Evolutionary conservation across 2,329 filamentous ascomycete species (phyloP), one percentile per base, ranked within the genome.

Genomic region (Neoascochyta sp.): DNA sequence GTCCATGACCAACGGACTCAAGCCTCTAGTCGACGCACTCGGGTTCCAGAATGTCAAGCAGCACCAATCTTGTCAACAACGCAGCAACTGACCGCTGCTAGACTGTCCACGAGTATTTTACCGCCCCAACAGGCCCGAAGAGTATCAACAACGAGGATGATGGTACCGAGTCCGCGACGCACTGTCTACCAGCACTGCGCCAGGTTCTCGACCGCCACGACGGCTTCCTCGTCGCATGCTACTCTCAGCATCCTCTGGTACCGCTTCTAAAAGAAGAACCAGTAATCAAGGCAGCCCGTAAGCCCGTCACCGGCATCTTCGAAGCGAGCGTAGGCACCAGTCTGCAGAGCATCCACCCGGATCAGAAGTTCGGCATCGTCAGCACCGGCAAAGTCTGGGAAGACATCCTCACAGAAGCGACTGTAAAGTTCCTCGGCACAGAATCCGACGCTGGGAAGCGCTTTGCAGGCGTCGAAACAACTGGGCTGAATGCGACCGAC

Each of bases 361-460:
- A 46, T 3, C 62, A 77, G 43, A 69, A 65, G 25, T 95, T 92
- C 70, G 90, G 88, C 2, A 92, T 96, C 41, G 82, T 96, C 4
- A 90, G 83, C 4, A 95, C 90, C 0, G 89, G 88, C 0, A 76
- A 77, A 34, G 84, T 83, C 43, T 95, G 89, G 90, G 83, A 90
- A 52, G 61, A 69, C 0, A 80, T 92, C 19, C 68, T 95, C 9
- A 69, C 66, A 0, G 65, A 73, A 0, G 88, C 83, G 0, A 81
- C 92, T 0, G 65, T 65, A 2, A 58, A 64, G 0, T 81, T 86
- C 41, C 62, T 94, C 0, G 84, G 82, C 0, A 60, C 62, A 2
- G 43, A 39, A 9, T 56, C 65, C 4, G 52, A 61, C 0, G 46
- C 47, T 0, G 55, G 55, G 2, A 57, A 53, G 36, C 73, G 73